These are phyloP conservation scores for Lactuca saligna DNA, from an alignment of 129 eudicot species.

Conservation along the genomic window DNA sequence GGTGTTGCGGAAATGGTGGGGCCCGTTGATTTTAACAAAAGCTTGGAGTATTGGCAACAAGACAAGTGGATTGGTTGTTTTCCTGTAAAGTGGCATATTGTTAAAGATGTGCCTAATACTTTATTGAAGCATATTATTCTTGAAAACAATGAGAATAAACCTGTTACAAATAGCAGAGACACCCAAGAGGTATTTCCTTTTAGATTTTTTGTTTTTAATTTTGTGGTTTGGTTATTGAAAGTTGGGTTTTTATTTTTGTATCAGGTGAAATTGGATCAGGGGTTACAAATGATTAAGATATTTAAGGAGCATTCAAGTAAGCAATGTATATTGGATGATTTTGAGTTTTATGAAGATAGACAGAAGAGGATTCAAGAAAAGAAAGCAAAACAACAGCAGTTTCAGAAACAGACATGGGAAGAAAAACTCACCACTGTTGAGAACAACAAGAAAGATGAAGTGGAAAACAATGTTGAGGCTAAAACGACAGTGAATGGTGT, in stretches of 20 bases:
- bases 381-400: conserved; percentile 65
- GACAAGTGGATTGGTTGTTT: conserved; percentile 91
- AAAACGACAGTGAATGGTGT: conserved; percentile 33
- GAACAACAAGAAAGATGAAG: conserved; percentile 40
- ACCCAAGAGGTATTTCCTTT: conserved; percentile 62
- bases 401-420: conserved; percentile 49
- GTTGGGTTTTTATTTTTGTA: neutral
- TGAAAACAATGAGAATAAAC: conserved; percentile 82
- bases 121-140: conserved; percentile 76
- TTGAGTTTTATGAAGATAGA: conserved; percentile 76
- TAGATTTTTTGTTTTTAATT: neutral
- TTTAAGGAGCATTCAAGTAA: conserved; percentile 70
- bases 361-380: conserved; percentile 80
- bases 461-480: conserved; percentile 22
- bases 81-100: conserved; percentile 95
- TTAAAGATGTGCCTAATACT: conserved; percentile 77
- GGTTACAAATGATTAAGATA: conserved; percentile 62
- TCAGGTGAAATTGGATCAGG: conserved; percentile 81
- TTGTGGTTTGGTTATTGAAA: neutral
- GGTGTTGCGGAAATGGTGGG: conserved; percentile 91
- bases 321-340: conserved; percentile 76
- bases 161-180: conserved; percentile 87
- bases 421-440: conserved; percentile 33
- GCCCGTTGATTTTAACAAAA: conserved; percentile 76
- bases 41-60: conserved; percentile 83